Percentiles rank a stretch among this genome's conserved stretches.
These are phyloP conservation scores for Ceratocystis destructans DNA, from an alignment of 2,329 filamentous ascomycete species.

Conservation along the genomic window DNA sequence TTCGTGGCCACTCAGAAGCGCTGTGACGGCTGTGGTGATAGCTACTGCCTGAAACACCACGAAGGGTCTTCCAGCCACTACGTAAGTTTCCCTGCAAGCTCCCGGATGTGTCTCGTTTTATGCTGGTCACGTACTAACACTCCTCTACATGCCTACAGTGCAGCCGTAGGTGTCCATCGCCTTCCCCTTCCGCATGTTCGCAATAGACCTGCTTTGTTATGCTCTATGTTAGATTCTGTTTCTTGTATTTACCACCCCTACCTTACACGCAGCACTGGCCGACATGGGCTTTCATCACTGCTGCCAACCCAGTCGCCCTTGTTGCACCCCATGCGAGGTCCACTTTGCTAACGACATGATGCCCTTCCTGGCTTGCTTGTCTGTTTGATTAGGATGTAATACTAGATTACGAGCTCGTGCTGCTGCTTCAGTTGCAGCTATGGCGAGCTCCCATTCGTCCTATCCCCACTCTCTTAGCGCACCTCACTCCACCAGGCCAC, in stretches of 20 bases:
- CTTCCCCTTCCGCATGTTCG: neutral
- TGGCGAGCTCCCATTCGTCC: neutral
- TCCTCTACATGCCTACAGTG: neutral
- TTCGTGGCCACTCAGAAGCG: slow-evolving; percentile 55
- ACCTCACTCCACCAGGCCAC: neutral
- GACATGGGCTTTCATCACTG: neutral
- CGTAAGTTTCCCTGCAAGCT: slow-evolving; percentile 29
- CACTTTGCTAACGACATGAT: neutral
- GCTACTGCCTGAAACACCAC: slow-evolving; percentile 74
- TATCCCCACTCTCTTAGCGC: neutral
- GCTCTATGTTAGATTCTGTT: neutral
- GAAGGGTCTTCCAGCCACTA: slow-evolving; percentile 58
- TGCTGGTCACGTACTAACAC: neutral
- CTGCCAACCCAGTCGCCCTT: neutral
- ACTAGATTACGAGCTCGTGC: slow-evolving; percentile 17
- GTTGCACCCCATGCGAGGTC: neutral
- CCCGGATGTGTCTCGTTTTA: too few relatives aligned
- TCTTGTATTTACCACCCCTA: slow-evolving; percentile 5
- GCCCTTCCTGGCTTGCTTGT: neutral
- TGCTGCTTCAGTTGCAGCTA: slow-evolving; percentile 22
- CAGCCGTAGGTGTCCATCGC: slow-evolving; percentile 1
- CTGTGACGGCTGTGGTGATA: slow-evolving; percentile 60
- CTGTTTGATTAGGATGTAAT: neutral
- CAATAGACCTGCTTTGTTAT: neutral
- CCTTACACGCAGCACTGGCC: neutral